Evolutionary conservation across 345 rosid species (phyloP), one percentile per base, ranked within the genome.

Genomic region (Boechera stricta): DNA sequence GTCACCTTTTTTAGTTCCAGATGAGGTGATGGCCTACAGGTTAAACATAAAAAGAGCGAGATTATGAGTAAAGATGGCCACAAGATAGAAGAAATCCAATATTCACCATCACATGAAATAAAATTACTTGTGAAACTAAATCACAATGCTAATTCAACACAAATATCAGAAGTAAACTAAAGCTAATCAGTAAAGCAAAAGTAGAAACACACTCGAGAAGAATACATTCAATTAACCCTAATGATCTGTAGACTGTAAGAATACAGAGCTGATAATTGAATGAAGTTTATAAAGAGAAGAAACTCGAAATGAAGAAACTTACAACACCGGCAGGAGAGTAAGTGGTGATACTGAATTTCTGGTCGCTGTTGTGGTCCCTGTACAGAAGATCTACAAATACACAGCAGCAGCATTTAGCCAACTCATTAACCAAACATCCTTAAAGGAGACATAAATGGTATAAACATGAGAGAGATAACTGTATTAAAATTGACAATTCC

Each of bases 341-440:
- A 51, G 98, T 95, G 35, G 96, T 88, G 80, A 92, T 55, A 64
- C 90, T 88, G 82, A 95, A 87, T 81, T 95, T 95, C 76, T 95
- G 99, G 87, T 95, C 97, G 64, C 81, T 79, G 82, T 89, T 94
- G 72, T 92, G 88, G 74, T 95, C 98, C 86, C 82, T 92, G 83
- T 91, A 89, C 16, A 95, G 82, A 81, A 95, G 96, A 88, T 95
- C 98, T 95, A 71, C 56, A 71, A 64, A 39, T 28, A 5, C 60
- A 49, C 7, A 55, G n/a, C 32, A 72, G 18, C 55, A 69, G 16
- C 59, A 28, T 28, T 28, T 28, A 28, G 24, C 24, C 24, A 21
- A 21, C 24, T 21, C 24, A 21, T 21, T 21, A 21, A 21, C 24
- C 24, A 21, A 21, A 21, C 24, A 21, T 21, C 24, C 24, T 21